Evolutionary conservation across 495 filamentous ascomycete species (phyloP).

Genomic region (Aspergillus funiculosus): DNA sequence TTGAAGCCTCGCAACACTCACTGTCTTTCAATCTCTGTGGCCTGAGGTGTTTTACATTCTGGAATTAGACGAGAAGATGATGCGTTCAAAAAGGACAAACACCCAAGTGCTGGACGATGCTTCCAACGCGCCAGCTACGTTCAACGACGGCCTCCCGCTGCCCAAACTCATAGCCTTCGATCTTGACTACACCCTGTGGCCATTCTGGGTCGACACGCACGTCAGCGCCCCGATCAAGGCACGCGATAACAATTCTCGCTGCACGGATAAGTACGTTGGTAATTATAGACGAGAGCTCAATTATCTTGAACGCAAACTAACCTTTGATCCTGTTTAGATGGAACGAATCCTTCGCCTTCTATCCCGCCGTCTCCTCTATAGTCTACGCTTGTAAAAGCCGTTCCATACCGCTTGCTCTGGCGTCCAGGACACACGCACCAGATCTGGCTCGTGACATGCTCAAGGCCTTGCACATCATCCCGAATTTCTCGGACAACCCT

Average conservation of each 20-base stretch:
- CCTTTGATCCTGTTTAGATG: constrained; percentile 35
- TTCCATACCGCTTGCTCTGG: constrained; percentile 63
- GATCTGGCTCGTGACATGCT: constrained; percentile 78
- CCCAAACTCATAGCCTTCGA: constrained; percentile 88
- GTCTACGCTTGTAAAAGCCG: constrained; percentile 54
- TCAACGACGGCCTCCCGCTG: constrained; percentile 72
- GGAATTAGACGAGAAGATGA: constrained; percentile 19
- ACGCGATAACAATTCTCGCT: constrained; percentile 50
- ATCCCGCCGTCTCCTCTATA: constrained; percentile 67
- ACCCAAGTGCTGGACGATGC: constrained; percentile 35
- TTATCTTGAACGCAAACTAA: constrained; percentile 4
- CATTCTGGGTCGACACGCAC: constrained; percentile 95
- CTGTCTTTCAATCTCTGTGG: not conserved
- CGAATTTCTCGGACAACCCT: constrained; percentile 38
- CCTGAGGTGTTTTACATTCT: not conserved
- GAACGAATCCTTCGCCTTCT: constrained; percentile 78
- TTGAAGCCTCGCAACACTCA: no score
- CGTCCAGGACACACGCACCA: constrained; percentile 76
- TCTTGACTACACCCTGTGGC: constrained; percentile 96
- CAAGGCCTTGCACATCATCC: constrained; percentile 62
- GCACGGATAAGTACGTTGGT: constrained; percentile 40
- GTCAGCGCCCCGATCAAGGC: constrained; percentile 73
- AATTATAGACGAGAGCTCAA: not conserved
- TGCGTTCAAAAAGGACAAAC: constrained; percentile 36
- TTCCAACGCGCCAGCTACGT: constrained; percentile 50